A percentile compares a stretch with the other conserved stretches of the same genome.
Conservation (phyloP, 2,329 filamentous ascomycete genomes). For the Trichoderma cornu-damae region DNA sequence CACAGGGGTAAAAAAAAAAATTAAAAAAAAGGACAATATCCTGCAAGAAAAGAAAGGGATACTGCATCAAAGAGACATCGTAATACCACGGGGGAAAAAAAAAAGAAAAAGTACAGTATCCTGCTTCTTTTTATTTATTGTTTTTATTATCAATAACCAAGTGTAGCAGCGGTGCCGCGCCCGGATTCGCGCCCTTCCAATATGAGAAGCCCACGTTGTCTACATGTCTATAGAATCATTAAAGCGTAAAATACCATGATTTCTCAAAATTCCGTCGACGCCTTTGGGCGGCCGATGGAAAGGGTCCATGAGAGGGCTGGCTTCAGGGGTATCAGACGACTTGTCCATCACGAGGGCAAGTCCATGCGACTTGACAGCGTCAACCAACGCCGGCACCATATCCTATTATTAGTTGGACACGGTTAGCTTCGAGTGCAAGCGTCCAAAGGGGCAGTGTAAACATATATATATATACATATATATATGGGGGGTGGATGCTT, state of each 20-base stretch:
- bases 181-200: slow-evolving; percentile 2
- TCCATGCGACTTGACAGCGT: slow-evolving; percentile 90
- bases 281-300: slow-evolving; percentile 66
- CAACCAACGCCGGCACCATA: slow-evolving; percentile 85
- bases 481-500: slow-evolving; percentile 31
- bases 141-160: background rate
- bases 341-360: slow-evolving; percentile 88
- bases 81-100: background rate
- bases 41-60: background rate
- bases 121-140: background rate
- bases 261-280: slow-evolving; percentile 80
- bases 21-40: background rate
- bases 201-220: background rate
- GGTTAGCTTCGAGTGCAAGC: background rate
- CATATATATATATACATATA: too few species aligned
- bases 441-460: too few species aligned
- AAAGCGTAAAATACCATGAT: slow-evolving; percentile 83
- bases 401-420: slow-evolving; percentile 61
- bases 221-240: slow-evolving; percentile 81
- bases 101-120: too few species aligned
- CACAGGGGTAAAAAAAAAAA: background rate
- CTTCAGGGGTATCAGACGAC: slow-evolving; percentile 52
- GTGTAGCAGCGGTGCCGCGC: background rate
- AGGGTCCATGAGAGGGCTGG: slow-evolving; percentile 41
- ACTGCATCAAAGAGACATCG: background rate